Conservation (phyloP, 163 green algal species). For the Chlorella variabilis region DNA sequence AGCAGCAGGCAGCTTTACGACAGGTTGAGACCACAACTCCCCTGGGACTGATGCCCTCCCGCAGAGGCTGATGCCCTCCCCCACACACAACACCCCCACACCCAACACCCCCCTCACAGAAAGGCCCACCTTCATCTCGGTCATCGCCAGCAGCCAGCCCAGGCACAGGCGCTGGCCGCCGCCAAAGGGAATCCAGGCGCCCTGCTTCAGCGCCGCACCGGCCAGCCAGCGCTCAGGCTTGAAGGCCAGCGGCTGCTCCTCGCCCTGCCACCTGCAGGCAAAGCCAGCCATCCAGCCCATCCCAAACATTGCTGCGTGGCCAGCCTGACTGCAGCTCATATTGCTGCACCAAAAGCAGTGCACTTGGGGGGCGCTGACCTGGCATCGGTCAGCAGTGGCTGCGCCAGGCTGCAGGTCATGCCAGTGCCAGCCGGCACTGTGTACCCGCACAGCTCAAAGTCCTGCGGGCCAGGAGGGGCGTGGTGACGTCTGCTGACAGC, state of each 20-base stretch:
- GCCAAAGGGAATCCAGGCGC: constrained; percentile 46
- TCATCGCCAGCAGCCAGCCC: constrained; percentile 28
- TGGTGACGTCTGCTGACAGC: too few species aligned
- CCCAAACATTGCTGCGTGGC: too few species aligned
- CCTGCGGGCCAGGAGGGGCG: neutral
- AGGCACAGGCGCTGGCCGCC: constrained; percentile 35
- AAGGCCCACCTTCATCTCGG: constrained; percentile 45
- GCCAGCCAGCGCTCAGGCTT: constrained; percentile 49
- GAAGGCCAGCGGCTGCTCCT: constrained; percentile 21
- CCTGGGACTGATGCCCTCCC: too few species aligned
- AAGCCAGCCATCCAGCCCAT: too few species aligned
- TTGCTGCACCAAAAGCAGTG: too few species aligned
- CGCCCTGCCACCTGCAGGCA: constrained; percentile 16
- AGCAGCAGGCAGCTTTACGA: neutral
- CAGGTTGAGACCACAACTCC: too few species aligned
- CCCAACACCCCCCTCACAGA: too few species aligned
- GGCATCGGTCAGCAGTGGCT: constrained; percentile 28
- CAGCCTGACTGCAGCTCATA: too few species aligned
- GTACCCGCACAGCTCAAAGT: constrained; percentile 48
- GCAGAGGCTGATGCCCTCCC: too few species aligned
- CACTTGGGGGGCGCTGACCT: neutral
- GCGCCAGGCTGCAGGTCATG: constrained; percentile 24
- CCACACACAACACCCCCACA: too few species aligned
- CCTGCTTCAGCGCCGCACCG: neutral
- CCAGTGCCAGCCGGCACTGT: constrained; percentile 23